Evolutionary conservation across 768 basidiomycete species (phyloP).

Genomic region (Atractiella rhizophila): DNA sequence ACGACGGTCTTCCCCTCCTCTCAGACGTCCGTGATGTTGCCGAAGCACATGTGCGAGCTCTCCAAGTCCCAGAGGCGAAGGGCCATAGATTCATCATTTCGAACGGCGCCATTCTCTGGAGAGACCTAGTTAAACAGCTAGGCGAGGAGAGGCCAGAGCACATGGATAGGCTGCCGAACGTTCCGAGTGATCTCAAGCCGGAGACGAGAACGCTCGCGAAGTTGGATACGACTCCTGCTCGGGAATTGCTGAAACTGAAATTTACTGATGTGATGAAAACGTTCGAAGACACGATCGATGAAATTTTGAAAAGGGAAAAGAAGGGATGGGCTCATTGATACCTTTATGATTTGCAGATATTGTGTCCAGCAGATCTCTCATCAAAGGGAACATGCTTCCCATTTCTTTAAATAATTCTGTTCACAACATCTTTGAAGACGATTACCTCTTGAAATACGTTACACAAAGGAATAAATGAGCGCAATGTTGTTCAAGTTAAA

Average conservation of each 20-base stretch:
- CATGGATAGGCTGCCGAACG: constrained; percentile 7
- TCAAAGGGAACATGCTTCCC: too few species aligned
- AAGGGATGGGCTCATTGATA: too few species aligned
- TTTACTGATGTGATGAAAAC: constrained; percentile 10
- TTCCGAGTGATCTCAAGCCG: background rate
- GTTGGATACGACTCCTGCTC: constrained; percentile 10
- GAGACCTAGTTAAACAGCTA: constrained; percentile 3
- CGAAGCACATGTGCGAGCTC: constrained; percentile 7
- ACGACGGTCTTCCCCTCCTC: constrained; percentile 14
- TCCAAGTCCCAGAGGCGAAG: constrained; percentile 5
- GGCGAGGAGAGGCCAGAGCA: constrained; percentile 6
- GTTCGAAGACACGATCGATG: constrained; percentile 10
- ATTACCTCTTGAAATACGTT: too few species aligned
- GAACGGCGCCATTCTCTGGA: constrained; percentile 15
- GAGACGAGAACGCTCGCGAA: constrained; percentile 5
- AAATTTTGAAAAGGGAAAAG: constrained; percentile 10
- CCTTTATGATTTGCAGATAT: too few species aligned
- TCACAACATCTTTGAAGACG: too few species aligned
- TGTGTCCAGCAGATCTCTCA: too few species aligned
- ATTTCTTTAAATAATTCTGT: too few species aligned
- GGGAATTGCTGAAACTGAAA: constrained; percentile 4
- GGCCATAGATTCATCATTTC: constrained; percentile 11
- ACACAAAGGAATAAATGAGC: too few species aligned
- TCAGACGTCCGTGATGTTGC: constrained; percentile 11
- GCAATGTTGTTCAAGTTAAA: too few species aligned